phyloP scores from a whole-genome alignment of 768 basidiomycete species.

The Mycena olivaceomarginata region DNA sequence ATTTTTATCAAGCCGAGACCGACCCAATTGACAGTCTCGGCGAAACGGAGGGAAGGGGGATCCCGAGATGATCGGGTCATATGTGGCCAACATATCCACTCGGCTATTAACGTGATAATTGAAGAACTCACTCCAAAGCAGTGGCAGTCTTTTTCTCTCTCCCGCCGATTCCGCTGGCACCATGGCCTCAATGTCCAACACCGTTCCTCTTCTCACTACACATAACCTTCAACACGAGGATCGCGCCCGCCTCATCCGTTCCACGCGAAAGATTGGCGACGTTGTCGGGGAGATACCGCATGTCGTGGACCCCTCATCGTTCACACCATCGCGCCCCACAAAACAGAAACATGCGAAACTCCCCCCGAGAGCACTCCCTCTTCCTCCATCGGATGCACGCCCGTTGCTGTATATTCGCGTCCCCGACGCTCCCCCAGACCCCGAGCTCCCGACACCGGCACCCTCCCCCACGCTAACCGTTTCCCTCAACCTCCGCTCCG shows the following conservation, averaged over 20 bases:
- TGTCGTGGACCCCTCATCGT: slow-evolving; percentile 12
- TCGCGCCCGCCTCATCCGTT: slow-evolving; percentile 30
- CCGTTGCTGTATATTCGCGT: slow-evolving; percentile 31
- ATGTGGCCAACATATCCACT: no score
- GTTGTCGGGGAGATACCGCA: slow-evolving; percentile 34
- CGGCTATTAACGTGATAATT: no score
- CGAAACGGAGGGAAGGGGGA: no score
- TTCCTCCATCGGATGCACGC: background rate
- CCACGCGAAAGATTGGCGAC: slow-evolving; percentile 25
- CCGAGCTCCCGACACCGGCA: background rate
- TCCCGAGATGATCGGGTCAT: no score
- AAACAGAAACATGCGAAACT: background rate
- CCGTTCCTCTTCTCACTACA: slow-evolving; percentile 17
- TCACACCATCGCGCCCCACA: background rate
- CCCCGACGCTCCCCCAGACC: slow-evolving; percentile 7
- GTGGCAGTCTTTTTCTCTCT: background rate
- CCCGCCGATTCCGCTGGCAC: background rate
- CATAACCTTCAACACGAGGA: slow-evolving; percentile 21
- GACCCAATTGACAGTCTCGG: no score
- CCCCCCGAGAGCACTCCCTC: background rate
- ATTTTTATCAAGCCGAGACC: no score
- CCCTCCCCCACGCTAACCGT: slow-evolving; percentile 30
- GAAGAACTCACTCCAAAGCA: background rate
- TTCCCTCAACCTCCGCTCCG: slow-evolving; percentile 10
- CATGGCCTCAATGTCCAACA: background rate